phyloP scores from a whole-genome alignment of 345 rosid genomes.

The Gossypium sturtianum region DNA sequence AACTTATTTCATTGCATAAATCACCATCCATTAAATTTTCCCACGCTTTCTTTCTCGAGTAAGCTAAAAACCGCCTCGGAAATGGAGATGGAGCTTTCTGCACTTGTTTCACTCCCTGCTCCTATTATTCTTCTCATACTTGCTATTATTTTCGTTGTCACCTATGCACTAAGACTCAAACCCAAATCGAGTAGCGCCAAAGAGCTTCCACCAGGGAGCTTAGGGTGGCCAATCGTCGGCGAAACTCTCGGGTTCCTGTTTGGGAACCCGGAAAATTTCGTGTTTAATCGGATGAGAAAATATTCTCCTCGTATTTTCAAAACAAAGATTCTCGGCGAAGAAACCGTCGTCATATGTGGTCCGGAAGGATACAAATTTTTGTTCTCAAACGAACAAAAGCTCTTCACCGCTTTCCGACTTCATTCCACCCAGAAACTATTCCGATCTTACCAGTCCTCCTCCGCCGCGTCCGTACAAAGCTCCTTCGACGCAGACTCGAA shows the following conservation, averaged over 20 bases:
- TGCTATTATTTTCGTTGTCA: neutral
- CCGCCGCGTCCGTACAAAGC: constrained; percentile 15
- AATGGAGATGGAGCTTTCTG: constrained; percentile 13
- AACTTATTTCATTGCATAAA: neutral
- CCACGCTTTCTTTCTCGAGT: neutral
- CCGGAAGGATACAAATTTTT: constrained; percentile 53
- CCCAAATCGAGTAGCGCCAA: neutral
- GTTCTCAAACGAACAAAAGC: constrained; percentile 46
- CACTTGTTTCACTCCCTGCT: neutral
- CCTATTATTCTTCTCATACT: neutral
- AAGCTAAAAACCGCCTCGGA: neutral
- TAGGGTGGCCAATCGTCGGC: constrained; percentile 54
- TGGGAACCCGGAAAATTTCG: constrained; percentile 46
- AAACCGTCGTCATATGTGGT: constrained; percentile 50
- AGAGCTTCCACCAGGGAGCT: constrained; percentile 55
- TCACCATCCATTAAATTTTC: neutral
- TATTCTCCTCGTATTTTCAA: constrained; percentile 48
- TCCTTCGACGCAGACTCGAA: constrained; percentile 26
- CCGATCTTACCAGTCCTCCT: constrained; percentile 30
- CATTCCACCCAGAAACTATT: constrained; percentile 46
- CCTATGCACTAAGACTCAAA: neutral
- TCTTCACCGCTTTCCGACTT: constrained; percentile 50
- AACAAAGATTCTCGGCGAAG: constrained; percentile 47
- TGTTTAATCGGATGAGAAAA: constrained; percentile 37
- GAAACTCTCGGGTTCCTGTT: constrained; percentile 42